These are phyloP conservation scores for Heliosperma pusillum DNA, from an alignment of 148 eudicot species.

Conservation along the genomic window DNA sequence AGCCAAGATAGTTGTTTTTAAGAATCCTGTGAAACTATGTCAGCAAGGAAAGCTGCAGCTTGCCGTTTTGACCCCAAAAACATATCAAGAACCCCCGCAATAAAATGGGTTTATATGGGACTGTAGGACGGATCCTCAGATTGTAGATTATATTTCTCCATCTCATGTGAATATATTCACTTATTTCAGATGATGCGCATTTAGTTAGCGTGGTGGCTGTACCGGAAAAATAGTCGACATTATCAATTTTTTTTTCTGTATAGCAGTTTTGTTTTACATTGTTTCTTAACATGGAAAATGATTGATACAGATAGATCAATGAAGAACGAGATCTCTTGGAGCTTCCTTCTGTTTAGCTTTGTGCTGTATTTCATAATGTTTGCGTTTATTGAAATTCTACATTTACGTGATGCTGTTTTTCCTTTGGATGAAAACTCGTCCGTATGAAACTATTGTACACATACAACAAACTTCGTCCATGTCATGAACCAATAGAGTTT, in stretches of 20 bases:
- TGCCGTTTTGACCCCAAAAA: constrained; percentile 51
- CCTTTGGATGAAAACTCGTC: not conserved
- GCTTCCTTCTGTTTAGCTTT: not conserved
- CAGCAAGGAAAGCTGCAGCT: constrained; percentile 62
- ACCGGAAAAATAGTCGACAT: no score
- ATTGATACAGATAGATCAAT: not conserved
- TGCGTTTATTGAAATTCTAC: not conserved
- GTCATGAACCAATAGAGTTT: no score
- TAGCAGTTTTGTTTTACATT: not conserved
- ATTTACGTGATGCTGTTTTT: not conserved
- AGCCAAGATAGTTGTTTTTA: constrained; percentile 54
- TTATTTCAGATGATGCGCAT: not conserved
- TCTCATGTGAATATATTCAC: not conserved
- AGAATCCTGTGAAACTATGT: constrained; percentile 64
- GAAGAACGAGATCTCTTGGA: not conserved
- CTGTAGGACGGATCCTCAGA: not conserved
- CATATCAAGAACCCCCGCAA: constrained; percentile 43
- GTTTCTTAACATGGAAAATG: not conserved
- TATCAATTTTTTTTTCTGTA: not conserved
- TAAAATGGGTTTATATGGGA: not conserved
- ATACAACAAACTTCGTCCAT: no score
- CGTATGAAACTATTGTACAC: no score
- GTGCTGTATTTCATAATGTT: not conserved
- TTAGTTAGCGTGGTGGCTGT: no score
- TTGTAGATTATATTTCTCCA: not conserved